Conservation (phyloP, 2,329 filamentous ascomycete species). For the Harringtonia aguacate region DNA sequence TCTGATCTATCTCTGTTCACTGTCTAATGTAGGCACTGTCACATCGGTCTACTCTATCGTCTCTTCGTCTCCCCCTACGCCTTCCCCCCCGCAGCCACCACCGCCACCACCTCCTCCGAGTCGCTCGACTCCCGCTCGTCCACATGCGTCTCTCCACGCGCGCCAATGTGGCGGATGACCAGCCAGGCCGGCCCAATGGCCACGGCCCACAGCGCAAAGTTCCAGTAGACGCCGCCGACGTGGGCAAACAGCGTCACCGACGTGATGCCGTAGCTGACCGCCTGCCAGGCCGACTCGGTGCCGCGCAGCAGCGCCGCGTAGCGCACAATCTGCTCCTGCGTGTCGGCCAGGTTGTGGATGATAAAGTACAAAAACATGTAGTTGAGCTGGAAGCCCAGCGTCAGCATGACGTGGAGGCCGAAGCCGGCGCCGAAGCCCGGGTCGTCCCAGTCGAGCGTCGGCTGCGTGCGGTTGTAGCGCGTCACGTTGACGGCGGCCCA, state of each 20-base stretch:
- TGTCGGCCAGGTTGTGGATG: constrained; percentile 51
- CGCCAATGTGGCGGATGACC: constrained; percentile 47
- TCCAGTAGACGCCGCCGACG: constrained; percentile 58
- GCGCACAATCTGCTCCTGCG: constrained; percentile 54
- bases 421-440: constrained; percentile 56
- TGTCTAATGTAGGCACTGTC: too few species aligned
- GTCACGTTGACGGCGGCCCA: constrained; percentile 60
- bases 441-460: constrained; percentile 56
- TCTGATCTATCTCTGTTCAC: too few species aligned
- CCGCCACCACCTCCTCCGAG: background rate
- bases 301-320: constrained; percentile 58
- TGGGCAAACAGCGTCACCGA: constrained; percentile 51
- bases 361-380: constrained; percentile 69
- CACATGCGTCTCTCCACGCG: too few species aligned
- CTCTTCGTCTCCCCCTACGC: too few species aligned
- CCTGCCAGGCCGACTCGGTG: constrained; percentile 63
- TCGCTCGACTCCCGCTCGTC: too few species aligned
- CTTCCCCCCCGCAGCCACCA: too few species aligned
- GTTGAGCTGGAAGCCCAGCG: constrained; percentile 59
- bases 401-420: constrained; percentile 56
- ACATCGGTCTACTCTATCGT: too few species aligned
- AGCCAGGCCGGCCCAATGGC: constrained; percentile 57
- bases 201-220: constrained; percentile 57
- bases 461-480: constrained; percentile 42
- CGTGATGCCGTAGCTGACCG: constrained; percentile 58